Evolutionary conservation across 73 alveolate genomes (phyloP).

Genomic region (Tetrahymena malaccensis): DNA sequence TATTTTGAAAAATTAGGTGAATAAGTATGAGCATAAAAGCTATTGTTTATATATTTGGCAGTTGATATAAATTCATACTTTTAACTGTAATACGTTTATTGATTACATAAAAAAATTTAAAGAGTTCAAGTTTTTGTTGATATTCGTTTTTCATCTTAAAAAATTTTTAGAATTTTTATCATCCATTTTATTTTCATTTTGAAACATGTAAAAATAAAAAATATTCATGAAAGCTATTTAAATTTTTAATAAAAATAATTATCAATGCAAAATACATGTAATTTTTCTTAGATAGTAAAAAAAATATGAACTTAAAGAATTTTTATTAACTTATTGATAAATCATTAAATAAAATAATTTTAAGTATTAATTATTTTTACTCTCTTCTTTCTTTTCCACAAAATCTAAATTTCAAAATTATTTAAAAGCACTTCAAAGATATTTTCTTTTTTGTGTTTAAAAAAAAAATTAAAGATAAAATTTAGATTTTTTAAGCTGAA

Average conservation of each 20-base stretch:
- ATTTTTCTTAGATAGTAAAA: background rate
- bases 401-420: too few species aligned
- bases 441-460: too few species aligned
- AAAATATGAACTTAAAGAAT: background rate
- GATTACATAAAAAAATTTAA: background rate
- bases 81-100: background rate
- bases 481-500: background rate
- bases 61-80: too few species aligned
- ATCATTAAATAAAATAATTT: too few species aligned
- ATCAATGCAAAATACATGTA: background rate
- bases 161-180: background rate
- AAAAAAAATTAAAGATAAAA: background rate
- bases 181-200: background rate
- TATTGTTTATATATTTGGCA: too few species aligned
- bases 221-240: background rate
- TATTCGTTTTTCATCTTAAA: too few species aligned
- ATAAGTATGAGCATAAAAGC: too few species aligned
- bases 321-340: too few species aligned
- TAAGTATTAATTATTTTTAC: background rate
- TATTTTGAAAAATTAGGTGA: too few species aligned
- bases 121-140: background rate
- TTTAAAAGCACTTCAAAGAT: background rate
- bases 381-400: too few species aligned
- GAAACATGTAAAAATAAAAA: background rate
- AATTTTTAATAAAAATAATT: too few species aligned